Percentiles rank a stretch among this genome's conserved stretches.
Conservation (phyloP, 768 basidiomycete species). For the Exsudoporus frostii region DNA sequence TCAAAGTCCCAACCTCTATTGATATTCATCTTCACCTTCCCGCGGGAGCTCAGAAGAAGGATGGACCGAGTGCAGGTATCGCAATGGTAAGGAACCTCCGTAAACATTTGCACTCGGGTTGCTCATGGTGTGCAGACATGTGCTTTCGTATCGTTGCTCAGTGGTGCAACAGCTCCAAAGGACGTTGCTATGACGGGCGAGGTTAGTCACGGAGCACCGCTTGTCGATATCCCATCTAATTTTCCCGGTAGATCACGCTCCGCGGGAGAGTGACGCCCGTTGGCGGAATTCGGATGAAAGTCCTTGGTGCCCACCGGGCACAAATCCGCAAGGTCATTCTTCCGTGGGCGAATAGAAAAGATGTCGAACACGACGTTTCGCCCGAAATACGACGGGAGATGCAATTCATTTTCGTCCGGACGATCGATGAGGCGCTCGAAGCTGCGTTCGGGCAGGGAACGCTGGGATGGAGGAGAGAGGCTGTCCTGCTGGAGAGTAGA, state of each 20-base stretch:
- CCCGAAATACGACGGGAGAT: slow-evolving; percentile 68
- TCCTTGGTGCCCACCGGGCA: slow-evolving; percentile 87
- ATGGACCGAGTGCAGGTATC: slow-evolving; percentile 88
- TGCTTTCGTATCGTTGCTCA: slow-evolving; percentile 83
- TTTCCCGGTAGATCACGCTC: slow-evolving; percentile 60
- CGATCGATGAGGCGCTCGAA: slow-evolving; percentile 75
- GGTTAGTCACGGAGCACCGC: slow-evolving; percentile 34
- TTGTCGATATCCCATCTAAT: not conserved
- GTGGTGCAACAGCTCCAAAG: slow-evolving; percentile 67
- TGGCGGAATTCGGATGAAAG: slow-evolving; percentile 89
- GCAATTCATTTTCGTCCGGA: slow-evolving; percentile 79
- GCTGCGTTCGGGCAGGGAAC: slow-evolving; percentile 76
- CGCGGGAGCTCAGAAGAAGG: slow-evolving; percentile 88
- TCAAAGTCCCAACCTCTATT: slow-evolving; percentile 67
- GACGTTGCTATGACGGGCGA: slow-evolving; percentile 90
- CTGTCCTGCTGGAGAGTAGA: slow-evolving; percentile 51
- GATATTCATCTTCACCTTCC: slow-evolving; percentile 91
- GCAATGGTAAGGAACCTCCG: slow-evolving; percentile 59
- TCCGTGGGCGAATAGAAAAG: slow-evolving; percentile 81
- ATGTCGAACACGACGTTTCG: slow-evolving; percentile 84
- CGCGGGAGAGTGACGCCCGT: slow-evolving; percentile 80
- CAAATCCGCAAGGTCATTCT: slow-evolving; percentile 80
- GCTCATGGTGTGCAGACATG: slow-evolving; percentile 49
- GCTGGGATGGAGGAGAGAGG: slow-evolving; percentile 59
- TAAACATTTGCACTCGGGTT: not conserved